Conservation (phyloP, 176 grass and related monocot genomes). For the Carex littledalei region DNA sequence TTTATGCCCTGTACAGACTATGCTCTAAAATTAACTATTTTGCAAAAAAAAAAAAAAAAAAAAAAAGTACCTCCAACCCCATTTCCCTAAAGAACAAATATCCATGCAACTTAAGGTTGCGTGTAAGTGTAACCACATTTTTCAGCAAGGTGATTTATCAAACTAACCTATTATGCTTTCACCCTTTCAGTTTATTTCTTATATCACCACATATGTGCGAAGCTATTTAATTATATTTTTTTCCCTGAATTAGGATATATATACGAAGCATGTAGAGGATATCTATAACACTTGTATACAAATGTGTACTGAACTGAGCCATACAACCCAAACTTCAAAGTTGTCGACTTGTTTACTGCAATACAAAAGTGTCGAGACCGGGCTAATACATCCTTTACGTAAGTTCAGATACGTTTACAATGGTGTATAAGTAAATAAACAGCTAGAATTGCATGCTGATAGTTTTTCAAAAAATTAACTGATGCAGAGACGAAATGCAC, state of each 20-base stretch:
- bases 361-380: slow-evolving; percentile 16
- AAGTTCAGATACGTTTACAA: background rate
- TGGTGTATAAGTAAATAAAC: background rate
- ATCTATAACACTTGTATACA: background rate
- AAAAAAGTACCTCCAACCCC: no score
- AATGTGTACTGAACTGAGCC: background rate
- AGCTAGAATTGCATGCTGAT: background rate
- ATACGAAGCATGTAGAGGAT: no score
- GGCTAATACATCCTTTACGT: slow-evolving; percentile 12
- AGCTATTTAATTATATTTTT: background rate
- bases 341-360: slow-evolving; percentile 18
- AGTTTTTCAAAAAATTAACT: background rate
- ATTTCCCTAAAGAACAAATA: no score
- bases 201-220: no score
- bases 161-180: no score
- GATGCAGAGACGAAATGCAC: slow-evolving; percentile 23
- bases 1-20: no score
- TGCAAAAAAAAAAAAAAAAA: no score
- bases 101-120: no score
- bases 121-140: no score
- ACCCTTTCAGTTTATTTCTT: no score
- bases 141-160: background rate
- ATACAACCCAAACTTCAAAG: background rate
- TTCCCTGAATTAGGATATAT: no score
- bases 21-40: no score